Evolutionary conservation across 371 early-diverging fungal species (phyloP).

Genomic region (Apophysomyces trapeziformis): DNA sequence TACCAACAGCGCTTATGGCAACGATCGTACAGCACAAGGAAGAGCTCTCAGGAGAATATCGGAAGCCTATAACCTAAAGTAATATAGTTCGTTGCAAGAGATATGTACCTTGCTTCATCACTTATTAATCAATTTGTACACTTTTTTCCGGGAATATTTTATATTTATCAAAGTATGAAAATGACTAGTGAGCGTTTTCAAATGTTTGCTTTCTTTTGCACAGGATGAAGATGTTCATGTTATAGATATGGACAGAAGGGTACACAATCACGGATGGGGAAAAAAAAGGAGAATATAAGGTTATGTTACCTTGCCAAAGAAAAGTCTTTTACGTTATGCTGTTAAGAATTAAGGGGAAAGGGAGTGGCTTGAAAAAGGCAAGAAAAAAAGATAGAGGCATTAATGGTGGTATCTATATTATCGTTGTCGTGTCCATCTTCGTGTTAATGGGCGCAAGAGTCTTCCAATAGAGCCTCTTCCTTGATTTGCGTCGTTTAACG

Average conservation of each 20-base stretch:
- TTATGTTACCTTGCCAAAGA: neutral
- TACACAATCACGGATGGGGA: too few species aligned
- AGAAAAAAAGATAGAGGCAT: neutral
- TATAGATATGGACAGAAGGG: too few species aligned
- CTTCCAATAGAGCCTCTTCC: neutral
- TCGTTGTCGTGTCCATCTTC: neutral
- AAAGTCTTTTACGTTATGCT: neutral
- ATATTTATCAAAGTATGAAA: neutral
- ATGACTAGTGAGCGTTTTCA: neutral
- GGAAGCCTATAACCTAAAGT: slow-evolving; percentile 52
- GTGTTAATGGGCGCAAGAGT: neutral
- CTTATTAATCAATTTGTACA: neutral
- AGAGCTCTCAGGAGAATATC: slow-evolving; percentile 48
- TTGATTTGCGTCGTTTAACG: neutral
- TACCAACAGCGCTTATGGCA: slow-evolving; percentile 36
- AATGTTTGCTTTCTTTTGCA: neutral
- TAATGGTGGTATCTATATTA: neutral
- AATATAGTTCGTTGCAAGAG: slow-evolving; percentile 4
- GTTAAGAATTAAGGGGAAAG: neutral
- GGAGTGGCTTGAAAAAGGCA: neutral
- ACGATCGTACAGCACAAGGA: slow-evolving; percentile 27
- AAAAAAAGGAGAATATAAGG: neutral
- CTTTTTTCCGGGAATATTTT: neutral
- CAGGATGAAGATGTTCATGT: too few species aligned
- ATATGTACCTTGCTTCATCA: slow-evolving; percentile 4